Percentiles rank a stretch among this genome's conserved stretches.
Evolutionary conservation across 352 stramenopile genomes (phyloP).

Genomic region (Globisporangium orthogonon): DNA sequence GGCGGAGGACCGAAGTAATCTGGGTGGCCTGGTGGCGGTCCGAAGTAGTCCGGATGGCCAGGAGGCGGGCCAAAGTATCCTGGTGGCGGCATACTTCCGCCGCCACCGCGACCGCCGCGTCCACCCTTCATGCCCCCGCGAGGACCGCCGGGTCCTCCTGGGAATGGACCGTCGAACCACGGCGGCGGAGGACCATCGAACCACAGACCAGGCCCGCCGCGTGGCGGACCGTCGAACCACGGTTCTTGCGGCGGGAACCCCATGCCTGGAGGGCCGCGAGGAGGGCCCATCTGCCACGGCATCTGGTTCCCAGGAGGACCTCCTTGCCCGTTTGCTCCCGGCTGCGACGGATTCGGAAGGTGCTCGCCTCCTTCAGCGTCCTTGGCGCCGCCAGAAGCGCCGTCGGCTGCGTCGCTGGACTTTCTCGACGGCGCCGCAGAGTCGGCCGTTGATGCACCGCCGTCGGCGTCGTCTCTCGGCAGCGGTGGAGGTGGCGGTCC

Average conservation of each 20-base stretch:
- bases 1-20: conserved; percentile 71
- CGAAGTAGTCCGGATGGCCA: conserved; percentile 57
- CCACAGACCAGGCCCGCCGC: conserved; percentile 57
- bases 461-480: conserved; percentile 21
- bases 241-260: conserved; percentile 50
- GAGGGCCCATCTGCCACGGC: conserved; percentile 28
- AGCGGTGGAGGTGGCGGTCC: conserved; percentile 30
- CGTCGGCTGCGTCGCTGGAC: conserved; percentile 4
- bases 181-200: conserved; percentile 65
- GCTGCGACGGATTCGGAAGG: conserved; percentile 14
- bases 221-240: conserved; percentile 64
- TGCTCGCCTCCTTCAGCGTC: conserved; percentile 13
- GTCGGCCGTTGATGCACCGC: background rate
- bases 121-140: conserved; percentile 29
- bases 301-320: conserved; percentile 20
- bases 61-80: conserved; percentile 66
- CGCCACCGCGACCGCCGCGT: conserved; percentile 30
- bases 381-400: conserved; percentile 4
- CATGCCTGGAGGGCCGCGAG: conserved; percentile 35
- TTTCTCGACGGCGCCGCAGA: conserved; percentile 9
- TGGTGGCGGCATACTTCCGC: conserved; percentile 46
- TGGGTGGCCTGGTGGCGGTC: conserved; percentile 56
- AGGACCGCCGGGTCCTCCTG: conserved; percentile 29
- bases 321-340: conserved; percentile 10
- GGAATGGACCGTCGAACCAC: conserved; percentile 79